A percentile compares a stretch with the other conserved stretches of the same genome.
phyloP scores from a whole-genome alignment of 495 filamentous ascomycete species.

The Aspergillus cavernicola region DNA sequence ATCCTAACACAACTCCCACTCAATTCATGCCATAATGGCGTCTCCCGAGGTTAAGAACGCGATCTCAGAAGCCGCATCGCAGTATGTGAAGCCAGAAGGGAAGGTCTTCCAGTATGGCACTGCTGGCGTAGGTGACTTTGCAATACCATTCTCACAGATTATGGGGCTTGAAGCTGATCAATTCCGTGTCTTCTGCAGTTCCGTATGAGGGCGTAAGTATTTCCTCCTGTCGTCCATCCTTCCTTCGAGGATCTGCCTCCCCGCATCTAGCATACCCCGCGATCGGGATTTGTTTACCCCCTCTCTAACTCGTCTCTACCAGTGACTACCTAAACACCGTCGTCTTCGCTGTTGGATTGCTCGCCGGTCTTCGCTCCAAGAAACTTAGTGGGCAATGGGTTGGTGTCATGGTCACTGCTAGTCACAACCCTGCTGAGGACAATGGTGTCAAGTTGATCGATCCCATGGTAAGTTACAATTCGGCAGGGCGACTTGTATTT shows the following conservation, averaged over 20 bases:
- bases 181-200: slow-evolving; percentile 46
- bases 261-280: slow-evolving; percentile 36
- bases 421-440: slow-evolving; percentile 94
- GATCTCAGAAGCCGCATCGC: slow-evolving; percentile 40
- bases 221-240: not conserved
- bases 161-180: slow-evolving; percentile 19
- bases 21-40: slow-evolving; percentile 38
- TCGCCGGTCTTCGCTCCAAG: slow-evolving; percentile 86
- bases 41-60: slow-evolving; percentile 43
- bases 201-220: slow-evolving; percentile 72
- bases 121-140: slow-evolving; percentile 63
- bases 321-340: slow-evolving; percentile 74
- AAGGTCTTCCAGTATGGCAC: slow-evolving; percentile 88
- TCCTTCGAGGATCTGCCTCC: slow-evolving; percentile 26
- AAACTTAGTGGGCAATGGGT: slow-evolving; percentile 86
- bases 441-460: slow-evolving; percentile 99
- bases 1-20: slow-evolving; percentile 9
- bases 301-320: slow-evolving; percentile 24
- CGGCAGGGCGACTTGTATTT: too few species aligned
- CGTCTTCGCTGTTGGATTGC: slow-evolving; percentile 83
- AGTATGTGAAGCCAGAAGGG: slow-evolving; percentile 63
- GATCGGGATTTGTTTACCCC: slow-evolving; percentile 33
- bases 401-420: slow-evolving; percentile 98
- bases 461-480: slow-evolving; percentile 62
- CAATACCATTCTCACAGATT: slow-evolving; percentile 5